Conservation (phyloP, 116 monocot species). For the Zostera marina region DNA sequence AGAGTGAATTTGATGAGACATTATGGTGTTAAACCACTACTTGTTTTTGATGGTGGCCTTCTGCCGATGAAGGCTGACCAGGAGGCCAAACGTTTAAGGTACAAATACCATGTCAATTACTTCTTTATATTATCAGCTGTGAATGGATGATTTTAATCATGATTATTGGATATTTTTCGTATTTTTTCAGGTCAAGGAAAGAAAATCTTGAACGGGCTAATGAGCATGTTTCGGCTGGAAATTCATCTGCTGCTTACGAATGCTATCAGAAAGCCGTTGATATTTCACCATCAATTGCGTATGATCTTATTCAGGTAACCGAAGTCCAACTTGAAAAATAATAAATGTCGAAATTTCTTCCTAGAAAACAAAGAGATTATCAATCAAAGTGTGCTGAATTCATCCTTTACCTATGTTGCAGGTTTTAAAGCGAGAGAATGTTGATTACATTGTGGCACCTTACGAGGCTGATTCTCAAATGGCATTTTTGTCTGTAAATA, state of each 20-base stretch:
- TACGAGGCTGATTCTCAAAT: slow-evolving; percentile 99
- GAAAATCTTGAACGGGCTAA: slow-evolving; percentile 84
- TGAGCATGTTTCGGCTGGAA: slow-evolving; percentile 81
- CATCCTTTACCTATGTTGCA: slow-evolving; percentile 6
- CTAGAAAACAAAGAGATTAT: neutral
- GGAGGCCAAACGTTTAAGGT: slow-evolving; percentile 86
- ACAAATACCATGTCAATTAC: slow-evolving; percentile 6
- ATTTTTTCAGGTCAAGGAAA: slow-evolving; percentile 51
- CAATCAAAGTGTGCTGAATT: neutral
- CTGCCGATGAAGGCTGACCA: slow-evolving; percentile 87
- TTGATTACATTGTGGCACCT: slow-evolving; percentile 92
- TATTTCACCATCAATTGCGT: slow-evolving; percentile 84
- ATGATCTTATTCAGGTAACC: slow-evolving; percentile 66
- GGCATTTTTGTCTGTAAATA: slow-evolving; percentile 77
- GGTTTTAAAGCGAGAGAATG: slow-evolving; percentile 79
- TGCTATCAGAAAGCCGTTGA: slow-evolving; percentile 99
- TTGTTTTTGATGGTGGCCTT: slow-evolving; percentile 93
- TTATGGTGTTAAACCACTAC: slow-evolving; percentile 78
- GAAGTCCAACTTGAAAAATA: neutral
- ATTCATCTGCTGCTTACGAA: slow-evolving; percentile 71
- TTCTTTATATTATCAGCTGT: neutral
- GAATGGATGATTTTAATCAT: neutral
- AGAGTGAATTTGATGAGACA: slow-evolving; percentile 82
- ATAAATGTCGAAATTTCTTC: neutral
- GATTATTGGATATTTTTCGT: neutral